Conservation (phyloP, 2,329 filamentous ascomycete species). For the Raffaelea arxii region DNA sequence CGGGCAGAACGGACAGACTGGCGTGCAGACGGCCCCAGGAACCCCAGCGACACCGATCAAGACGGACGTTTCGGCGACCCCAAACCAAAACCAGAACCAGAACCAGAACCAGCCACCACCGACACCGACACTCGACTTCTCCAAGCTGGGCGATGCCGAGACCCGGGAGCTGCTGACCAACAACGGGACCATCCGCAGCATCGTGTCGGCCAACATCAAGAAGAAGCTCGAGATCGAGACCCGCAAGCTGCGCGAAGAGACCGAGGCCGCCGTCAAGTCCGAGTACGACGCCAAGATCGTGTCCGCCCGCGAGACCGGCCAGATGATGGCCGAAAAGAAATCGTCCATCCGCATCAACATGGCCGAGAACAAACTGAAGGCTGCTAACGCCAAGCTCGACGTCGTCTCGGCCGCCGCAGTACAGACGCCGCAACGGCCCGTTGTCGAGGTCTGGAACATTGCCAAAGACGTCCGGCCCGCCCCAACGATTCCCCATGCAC, state of each 20-base stretch:
- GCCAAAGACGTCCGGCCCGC: constrained; percentile 57
- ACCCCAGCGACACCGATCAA: constrained; percentile 5
- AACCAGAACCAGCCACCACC: too few relatives aligned
- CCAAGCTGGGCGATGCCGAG: constrained; percentile 42
- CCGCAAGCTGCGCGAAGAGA: constrained; percentile 47
- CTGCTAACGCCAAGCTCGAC: constrained; percentile 60
- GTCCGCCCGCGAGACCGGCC: constrained; percentile 51
- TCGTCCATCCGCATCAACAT: constrained; percentile 67
- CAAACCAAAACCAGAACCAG: too few relatives aligned
- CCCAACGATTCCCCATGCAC: too few relatives aligned
- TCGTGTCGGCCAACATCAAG: constrained; percentile 53
- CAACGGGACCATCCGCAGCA: constrained; percentile 47
- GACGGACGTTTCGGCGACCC: not conserved
- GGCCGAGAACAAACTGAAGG: constrained; percentile 58
- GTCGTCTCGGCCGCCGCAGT: constrained; percentile 72
- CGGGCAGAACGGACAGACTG: too few relatives aligned
- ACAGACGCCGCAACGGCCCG: constrained; percentile 77
- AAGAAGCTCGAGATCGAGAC: constrained; percentile 59
- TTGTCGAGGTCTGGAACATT: constrained; percentile 77
- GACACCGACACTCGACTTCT: constrained; percentile 32
- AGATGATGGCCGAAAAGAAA: constrained; percentile 67
- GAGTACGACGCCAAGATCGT: constrained; percentile 44
- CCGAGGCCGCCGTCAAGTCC: constrained; percentile 33
- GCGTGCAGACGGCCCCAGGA: not conserved
- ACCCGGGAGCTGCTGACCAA: constrained; percentile 46